Base-by-base conservation (phyloP, 495 filamentous ascomycete genomes). In the Aspergillus mulundensis region DNA sequence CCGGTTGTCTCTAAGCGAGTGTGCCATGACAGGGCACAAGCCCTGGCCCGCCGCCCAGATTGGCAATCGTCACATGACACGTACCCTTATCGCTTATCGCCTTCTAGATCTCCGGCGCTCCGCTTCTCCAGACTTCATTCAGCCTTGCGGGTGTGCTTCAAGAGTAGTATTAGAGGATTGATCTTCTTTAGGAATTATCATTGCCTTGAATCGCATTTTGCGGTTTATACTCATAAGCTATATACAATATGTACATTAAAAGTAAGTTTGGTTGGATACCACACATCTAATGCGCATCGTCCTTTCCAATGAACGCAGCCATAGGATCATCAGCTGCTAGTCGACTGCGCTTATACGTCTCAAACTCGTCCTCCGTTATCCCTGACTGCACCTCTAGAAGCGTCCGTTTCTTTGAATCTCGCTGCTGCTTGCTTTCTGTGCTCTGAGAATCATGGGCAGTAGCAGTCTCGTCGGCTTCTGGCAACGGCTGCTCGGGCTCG, bases 341-440 rank as follows among this genome's bases (percentile, higher is more conserved):
- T 58, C 84, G 77, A 60, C 89, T 90, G 58, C 82, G 77, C 60
- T 89, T 85, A 69, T 92, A 95, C 23, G 82, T 82, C 51, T 96
- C 91, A 67, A 95, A 76, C 53, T 95, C 90, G 24, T 88, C 88
- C 63, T 95, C 89, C 2, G 83, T 83, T 32, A 93, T 77, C 3
- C 87, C 88, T 4, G 71, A 62, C 56, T 84, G 82, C 74, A 93
- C 83, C 60, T 95, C 89, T 50, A 85, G 80, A 44, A 88, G 61
- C 3, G 86, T 87, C 36, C 90, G 76, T 73, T 93, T 92, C 66
- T 83, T 84, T 12, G 56, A 63, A 46, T 75, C 71, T 23, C 64
- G 60, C 28, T 65, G 38, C 42, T 61, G 43, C 60, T 48, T 65
- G 57, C 28, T 48, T 24, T 71, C 67, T 11, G 56, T 41, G 21